Percentiles rank a stretch among this genome's conserved stretches.
phyloP scores from a whole-genome alignment of 129 eudicot species.

The Heracleum sosnowskyi region DNA sequence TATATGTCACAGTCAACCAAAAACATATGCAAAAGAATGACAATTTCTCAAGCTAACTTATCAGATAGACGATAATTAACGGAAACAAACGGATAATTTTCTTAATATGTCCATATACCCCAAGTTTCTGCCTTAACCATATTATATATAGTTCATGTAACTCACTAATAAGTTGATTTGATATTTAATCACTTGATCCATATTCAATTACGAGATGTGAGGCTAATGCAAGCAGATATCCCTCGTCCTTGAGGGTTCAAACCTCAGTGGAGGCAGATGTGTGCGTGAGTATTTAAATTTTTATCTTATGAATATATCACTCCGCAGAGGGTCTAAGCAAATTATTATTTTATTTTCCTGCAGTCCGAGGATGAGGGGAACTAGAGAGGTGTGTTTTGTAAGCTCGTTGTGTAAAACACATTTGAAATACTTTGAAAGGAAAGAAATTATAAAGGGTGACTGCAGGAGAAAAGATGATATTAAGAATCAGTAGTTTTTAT shows the following conservation, averaged over 20 bases:
- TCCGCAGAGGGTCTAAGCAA: background rate
- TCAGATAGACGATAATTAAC: background rate
- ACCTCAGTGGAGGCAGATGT: background rate
- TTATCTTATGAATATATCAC: background rate
- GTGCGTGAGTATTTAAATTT: background rate
- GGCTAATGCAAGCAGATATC: background rate
- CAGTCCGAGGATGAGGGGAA: background rate
- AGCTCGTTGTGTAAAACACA: background rate
- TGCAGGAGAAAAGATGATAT: background rate
- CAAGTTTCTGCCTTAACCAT: background rate
- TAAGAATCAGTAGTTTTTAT: background rate
- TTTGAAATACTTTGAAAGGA: background rate
- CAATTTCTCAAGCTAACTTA: background rate
- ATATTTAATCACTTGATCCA: background rate
- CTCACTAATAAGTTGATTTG: background rate
- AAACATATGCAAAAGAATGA: background rate
- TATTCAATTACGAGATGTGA: background rate
- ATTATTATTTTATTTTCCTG: background rate
- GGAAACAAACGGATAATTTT: background rate
- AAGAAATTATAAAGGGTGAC: background rate
- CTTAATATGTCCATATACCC: background rate
- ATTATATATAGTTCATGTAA: background rate
- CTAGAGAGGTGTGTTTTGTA: background rate
- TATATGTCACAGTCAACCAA: background rate
- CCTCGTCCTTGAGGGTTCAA: background rate